Evolutionary conservation across 306 rosid genomes (phyloP).

Genomic region (Cucurbita moschata): DNA sequence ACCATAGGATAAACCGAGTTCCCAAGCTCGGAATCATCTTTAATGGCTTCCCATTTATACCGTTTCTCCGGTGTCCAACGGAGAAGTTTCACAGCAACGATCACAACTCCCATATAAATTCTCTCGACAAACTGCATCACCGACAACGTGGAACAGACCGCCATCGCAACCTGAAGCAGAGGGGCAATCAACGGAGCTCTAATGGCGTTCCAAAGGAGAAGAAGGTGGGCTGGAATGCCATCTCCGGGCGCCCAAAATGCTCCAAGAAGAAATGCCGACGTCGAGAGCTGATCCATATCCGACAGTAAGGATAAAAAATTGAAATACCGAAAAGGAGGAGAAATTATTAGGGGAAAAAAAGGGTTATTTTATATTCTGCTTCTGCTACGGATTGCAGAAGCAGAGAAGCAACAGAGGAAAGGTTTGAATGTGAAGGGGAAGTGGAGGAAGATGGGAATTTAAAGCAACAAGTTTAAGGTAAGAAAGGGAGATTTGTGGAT

Average conservation of each 20-base stretch:
- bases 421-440: neutral
- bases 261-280: conserved; percentile 29
- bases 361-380: neutral
- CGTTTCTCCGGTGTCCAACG: conserved; percentile 58
- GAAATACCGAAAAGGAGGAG: too few relatives aligned
- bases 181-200: conserved; percentile 64
- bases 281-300: conserved; percentile 45
- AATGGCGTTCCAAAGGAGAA: conserved; percentile 35
- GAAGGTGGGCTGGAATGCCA: conserved; percentile 33
- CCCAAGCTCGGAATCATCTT: conserved; percentile 65
- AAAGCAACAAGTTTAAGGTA: neutral
- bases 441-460: neutral
- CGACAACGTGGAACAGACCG: conserved; percentile 50
- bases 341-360: neutral
- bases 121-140: conserved; percentile 60
- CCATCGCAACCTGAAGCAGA: conserved; percentile 30
- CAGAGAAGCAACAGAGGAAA: neutral
- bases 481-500: neutral
- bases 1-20: conserved; percentile 60
- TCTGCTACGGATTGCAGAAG: neutral
- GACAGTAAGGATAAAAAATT: neutral
- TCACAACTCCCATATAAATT: conserved; percentile 55
- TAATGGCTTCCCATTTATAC: conserved; percentile 66
- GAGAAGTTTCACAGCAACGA: conserved; percentile 34
- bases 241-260: conserved; percentile 34